Evolutionary conservation across 257 asterid genomes (phyloP).

Genomic region (Solanum pennellii): DNA sequence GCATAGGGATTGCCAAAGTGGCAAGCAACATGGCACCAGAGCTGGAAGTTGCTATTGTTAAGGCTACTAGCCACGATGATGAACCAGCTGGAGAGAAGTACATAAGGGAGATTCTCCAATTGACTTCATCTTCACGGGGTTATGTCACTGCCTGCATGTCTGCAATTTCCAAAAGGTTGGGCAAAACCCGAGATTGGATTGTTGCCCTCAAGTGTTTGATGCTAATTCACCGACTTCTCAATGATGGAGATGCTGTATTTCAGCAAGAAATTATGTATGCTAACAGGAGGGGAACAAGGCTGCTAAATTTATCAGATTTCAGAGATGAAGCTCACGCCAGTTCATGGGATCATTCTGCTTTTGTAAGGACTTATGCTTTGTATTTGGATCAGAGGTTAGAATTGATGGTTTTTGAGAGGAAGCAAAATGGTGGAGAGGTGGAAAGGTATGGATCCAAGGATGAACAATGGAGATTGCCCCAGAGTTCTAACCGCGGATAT

Average conservation of each 20-base stretch:
- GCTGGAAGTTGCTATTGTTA: conserved; percentile 48
- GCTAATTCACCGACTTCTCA: conserved; percentile 42
- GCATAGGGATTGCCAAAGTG: conserved; percentile 56
- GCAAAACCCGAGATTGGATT: conserved; percentile 60
- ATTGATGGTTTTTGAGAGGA: conserved; percentile 36
- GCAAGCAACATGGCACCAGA: conserved; percentile 60
- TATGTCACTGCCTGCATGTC: conserved; percentile 40
- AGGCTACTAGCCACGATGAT: conserved; percentile 63
- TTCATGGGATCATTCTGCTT: conserved; percentile 63
- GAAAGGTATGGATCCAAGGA: conserved; percentile 30
- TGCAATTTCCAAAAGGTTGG: conserved; percentile 31
- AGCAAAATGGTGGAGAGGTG: conserved; percentile 21
- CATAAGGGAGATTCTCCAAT: conserved; percentile 36
- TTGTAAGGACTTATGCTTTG: conserved; percentile 55
- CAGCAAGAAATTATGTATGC: conserved; percentile 50
- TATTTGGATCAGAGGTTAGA: conserved; percentile 63
- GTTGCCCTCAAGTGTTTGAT: conserved; percentile 51
- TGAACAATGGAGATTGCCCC: conserved; percentile 34
- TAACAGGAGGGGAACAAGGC: conserved; percentile 45
- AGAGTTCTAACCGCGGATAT: conserved; percentile 26
- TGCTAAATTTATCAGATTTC: conserved; percentile 49
- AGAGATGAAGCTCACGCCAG: conserved; percentile 64
- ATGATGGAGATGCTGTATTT: conserved; percentile 35
- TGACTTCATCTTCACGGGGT: conserved; percentile 42
- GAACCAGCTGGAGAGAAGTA: conserved; percentile 59